Base-by-base conservation (phyloP, 495 filamentous ascomycete species). In the Hypoxylon subgilvum region DNA sequence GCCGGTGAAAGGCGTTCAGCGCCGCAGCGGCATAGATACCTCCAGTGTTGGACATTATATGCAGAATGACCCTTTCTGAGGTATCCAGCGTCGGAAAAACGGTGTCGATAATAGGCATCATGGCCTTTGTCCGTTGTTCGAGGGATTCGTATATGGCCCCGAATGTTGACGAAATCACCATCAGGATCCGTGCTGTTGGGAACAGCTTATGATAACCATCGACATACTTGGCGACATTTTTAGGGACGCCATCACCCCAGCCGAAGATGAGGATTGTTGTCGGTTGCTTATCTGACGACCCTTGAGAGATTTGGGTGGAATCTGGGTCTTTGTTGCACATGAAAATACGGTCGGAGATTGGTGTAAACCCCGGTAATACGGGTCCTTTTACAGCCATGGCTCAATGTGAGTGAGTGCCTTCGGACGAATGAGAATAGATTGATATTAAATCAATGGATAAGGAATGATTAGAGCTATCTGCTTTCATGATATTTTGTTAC, bases 241-340 rank as follows among this genome's bases (percentile, higher is more conserved):
- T 81, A 0, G 80, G 77, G 14, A 57, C 67, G 16, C 76, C 79
- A 51, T 84, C 81, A 46, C 82, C 82, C 82, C 82, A 84, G 65
- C 77, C 76, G 55, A 78, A 83, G 23, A 84, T 56, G 27, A 79
- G 52, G 27, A 79, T 58, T 2, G 73, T 72, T 18, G 70, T 70
- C 7, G 76, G 76, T 43, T 77, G 61, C 19, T 66, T 43, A 2
- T 16, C 17, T 9, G 52, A 21, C 4, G 45, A 17, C n/a, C 51
- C 50, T 13, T 42, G 25, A 23, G 49, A 12, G 43, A 47, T 28
- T 12, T 64, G 43, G 17, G 60, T 32, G 38, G 53, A 45, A 28
- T 48, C 25, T n/a, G 50, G 28, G 19, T 49, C 53, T 63, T 63
- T 57, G 21, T 68, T 65, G n/a, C 68, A 66, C 28, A 74, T 45